Percentiles rank a stretch among this genome's conserved stretches.
phyloP scores from a whole-genome alignment of 805 yeast genomes.

The Hemisphaericaspora nanyangensis region DNA sequence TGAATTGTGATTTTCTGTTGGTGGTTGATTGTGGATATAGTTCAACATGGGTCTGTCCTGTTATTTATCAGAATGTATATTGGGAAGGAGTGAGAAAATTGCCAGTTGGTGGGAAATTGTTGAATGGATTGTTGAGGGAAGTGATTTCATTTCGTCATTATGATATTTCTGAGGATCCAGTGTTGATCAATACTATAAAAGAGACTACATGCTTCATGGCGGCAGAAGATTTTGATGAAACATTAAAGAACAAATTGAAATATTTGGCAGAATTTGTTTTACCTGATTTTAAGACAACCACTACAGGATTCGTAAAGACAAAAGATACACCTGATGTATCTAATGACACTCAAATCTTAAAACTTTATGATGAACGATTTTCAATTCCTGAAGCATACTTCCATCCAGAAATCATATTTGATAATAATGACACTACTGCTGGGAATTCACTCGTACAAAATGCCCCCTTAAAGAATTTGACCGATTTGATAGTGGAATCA shows the following conservation, averaged over 20 bases:
- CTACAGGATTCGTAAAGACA: constrained; percentile 64
- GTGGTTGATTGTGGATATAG: constrained; percentile 88
- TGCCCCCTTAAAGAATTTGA: constrained; percentile 61
- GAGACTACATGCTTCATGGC: constrained; percentile 75
- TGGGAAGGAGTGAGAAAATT: constrained; percentile 75
- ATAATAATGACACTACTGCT: constrained; percentile 26
- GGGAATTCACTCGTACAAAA: constrained; percentile 28
- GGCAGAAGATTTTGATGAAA: constrained; percentile 43
- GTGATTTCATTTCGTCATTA: constrained; percentile 86
- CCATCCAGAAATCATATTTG: constrained; percentile 68
- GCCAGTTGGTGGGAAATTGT: constrained; percentile 81
- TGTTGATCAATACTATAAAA: constrained; percentile 79
- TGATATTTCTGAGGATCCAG: constrained; percentile 88
- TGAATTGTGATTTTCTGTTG: constrained; percentile 57
- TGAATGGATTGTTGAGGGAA: constrained; percentile 82
- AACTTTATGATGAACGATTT: constrained; percentile 80
- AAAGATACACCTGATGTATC: constrained; percentile 18
- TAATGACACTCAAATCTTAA: constrained; percentile 59
- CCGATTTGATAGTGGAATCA: constrained; percentile 74
- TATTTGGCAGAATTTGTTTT: constrained; percentile 66
- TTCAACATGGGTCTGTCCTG: constrained; percentile 83
- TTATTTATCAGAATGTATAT: constrained; percentile 70
- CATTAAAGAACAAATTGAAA: constrained; percentile 35
- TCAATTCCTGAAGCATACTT: constrained; percentile 82
- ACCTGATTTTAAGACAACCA: constrained; percentile 82